Evolutionary conservation across 306 rosid genomes (phyloP), one percentile per base, ranked within the genome.

Genomic region (Datisca glomerata): DNA sequence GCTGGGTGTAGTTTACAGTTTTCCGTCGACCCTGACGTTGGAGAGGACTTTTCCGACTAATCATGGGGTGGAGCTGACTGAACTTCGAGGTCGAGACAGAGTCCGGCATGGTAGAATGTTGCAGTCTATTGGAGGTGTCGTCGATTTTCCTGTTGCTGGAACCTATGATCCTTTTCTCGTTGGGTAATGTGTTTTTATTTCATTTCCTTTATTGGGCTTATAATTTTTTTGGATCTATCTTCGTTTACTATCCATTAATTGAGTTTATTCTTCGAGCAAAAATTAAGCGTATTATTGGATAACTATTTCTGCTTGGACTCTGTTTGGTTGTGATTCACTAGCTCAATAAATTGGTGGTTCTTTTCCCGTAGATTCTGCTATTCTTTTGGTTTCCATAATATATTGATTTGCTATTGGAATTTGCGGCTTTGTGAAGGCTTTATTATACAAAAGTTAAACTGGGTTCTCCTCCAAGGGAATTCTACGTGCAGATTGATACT

Each of bases 401-500:
- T n/a, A n/a, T n/a, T n/a, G n/a, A n/a, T n/a, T n/a, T 50, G 20
- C 41, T 18, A 34, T 15, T 41, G 38, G 40, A 45, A 45, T 38
- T 55, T 18, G 13, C 53, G 66, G 41, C 24, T 14, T 65, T 25
- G 41, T 67, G 24, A 63, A 84, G 96, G 81, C 86, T 91, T 10
- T 84, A 91, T 66, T 91, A 41, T 66, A 78, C 98, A 8, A 78
- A 55, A 56, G 80, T 91, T 52, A 78, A 66, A 62, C 57, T 91
- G 63, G 98, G 98, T 33, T 68, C 86, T 71, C 98, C 98, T 54
- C 82, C 98, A 19, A 79, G 50, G 18, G 96, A 84, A 28, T 91
- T 78, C 53, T 39, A 64, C 51, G 96, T 91, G 66, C 98, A 91
- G 71, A 84, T 91, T 74, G 98, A 91, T 51, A 91, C 98, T 3